phyloP scores from a whole-genome alignment of 768 basidiomycete genomes.

The Boletus vinaceobasis region DNA sequence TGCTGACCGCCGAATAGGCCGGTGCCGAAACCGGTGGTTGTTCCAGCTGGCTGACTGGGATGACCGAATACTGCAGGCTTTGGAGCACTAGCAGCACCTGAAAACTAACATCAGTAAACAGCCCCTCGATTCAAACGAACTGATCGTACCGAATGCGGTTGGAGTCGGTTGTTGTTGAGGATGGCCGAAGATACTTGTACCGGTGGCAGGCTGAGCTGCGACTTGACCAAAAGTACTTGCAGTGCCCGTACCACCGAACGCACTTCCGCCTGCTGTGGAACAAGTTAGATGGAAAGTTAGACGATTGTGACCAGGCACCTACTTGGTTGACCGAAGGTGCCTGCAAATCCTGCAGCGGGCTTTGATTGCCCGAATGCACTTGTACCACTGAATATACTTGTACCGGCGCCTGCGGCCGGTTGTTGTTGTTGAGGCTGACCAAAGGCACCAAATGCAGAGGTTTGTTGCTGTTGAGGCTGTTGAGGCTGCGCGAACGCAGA shows the following conservation, averaged over 20 bases:
- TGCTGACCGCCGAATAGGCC: constrained; percentile 28
- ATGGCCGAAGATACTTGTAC: constrained; percentile 35
- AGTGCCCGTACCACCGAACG: constrained; percentile 23
- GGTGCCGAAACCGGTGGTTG: constrained; percentile 37
- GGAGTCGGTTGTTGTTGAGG: constrained; percentile 35
- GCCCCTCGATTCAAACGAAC: constrained; percentile 15
- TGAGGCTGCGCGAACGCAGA: constrained; percentile 40
- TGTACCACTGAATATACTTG: constrained; percentile 33
- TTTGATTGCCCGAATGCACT: constrained; percentile 31
- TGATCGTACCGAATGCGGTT: constrained; percentile 41
- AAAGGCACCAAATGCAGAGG: constrained; percentile 49
- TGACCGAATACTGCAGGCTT: constrained; percentile 53
- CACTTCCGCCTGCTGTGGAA: constrained; percentile 13
- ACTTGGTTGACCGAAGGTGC: constrained; percentile 27
- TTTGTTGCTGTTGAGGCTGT: constrained; percentile 30
- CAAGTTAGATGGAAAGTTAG: neutral
- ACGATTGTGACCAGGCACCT: neutral
- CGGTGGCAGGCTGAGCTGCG: constrained; percentile 18
- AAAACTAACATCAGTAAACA: neutral
- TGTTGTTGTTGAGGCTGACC: constrained; percentile 41
- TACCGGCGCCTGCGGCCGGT: constrained; percentile 34
- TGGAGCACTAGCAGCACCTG: constrained; percentile 33
- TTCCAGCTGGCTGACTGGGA: constrained; percentile 37
- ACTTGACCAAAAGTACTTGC: constrained; percentile 29
- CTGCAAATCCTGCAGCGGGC: constrained; percentile 30